These are phyloP conservation scores for Globisporangium heterothallicum DNA, from an alignment of 352 stramenopile species.

Conservation along the genomic window DNA sequence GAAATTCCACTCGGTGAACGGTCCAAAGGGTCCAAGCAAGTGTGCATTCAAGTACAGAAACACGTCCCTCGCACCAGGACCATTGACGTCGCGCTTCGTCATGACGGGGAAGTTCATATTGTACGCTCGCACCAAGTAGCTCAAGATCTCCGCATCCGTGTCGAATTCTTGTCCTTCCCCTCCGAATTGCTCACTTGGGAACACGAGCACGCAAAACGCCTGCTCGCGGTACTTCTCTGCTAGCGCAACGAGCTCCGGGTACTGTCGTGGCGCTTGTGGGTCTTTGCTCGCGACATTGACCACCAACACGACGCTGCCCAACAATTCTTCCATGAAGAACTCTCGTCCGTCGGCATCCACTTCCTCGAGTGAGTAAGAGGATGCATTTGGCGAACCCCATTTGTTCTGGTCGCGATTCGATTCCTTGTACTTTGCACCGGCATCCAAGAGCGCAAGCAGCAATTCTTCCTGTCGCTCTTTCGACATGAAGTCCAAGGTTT, in stretches of 20 bases:
- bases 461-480: slow-evolving; percentile 14
- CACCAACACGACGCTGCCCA: slow-evolving; percentile 52
- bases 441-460: slow-evolving; percentile 13
- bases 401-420: background rate
- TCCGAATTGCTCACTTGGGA: slow-evolving; percentile 79
- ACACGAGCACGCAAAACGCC: slow-evolving; percentile 52
- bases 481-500: slow-evolving; percentile 14
- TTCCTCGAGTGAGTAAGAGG: slow-evolving; percentile 13
- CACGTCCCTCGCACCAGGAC: slow-evolving; percentile 46
- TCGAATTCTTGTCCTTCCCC: slow-evolving; percentile 53
- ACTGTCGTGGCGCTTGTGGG: slow-evolving; percentile 66
- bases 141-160: slow-evolving; percentile 24
- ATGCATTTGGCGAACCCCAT: slow-evolving; percentile 6
- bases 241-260: slow-evolving; percentile 65
- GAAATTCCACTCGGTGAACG: slow-evolving; percentile 66
- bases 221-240: slow-evolving; percentile 33
- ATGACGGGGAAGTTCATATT: slow-evolving; percentile 31
- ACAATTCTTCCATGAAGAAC: slow-evolving; percentile 17
- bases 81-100: slow-evolving; percentile 70
- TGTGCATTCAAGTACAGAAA: slow-evolving; percentile 64
- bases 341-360: slow-evolving; percentile 7
- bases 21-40: slow-evolving; percentile 22
- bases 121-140: slow-evolving; percentile 22
- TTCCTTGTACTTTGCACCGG: slow-evolving; percentile 13
- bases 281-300: slow-evolving; percentile 81